Percentiles rank a stretch among this genome's conserved stretches.
Conservation (phyloP, 225 moss, liverwort and hornwort genomes). For the Sphagnum tenellum region DNA sequence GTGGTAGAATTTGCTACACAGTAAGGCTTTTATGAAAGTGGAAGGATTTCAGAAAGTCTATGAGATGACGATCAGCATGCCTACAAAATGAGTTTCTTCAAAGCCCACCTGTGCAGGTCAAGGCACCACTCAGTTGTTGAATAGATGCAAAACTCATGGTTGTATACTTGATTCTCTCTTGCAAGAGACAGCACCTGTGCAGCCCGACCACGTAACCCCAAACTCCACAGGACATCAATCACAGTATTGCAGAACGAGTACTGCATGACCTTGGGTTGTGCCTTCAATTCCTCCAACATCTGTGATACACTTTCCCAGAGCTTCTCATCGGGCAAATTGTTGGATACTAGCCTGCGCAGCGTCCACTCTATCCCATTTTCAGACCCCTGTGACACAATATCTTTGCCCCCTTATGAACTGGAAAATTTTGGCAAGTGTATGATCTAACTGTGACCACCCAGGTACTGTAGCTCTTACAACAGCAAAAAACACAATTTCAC, state of each 20-base stretch:
- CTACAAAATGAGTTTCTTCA: not conserved
- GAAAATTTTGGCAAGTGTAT: no score
- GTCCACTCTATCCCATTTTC: conserved; percentile 47
- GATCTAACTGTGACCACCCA: no score
- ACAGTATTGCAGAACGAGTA: conserved; percentile 76
- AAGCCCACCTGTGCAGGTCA: conserved; percentile 64
- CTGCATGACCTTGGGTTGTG: conserved; percentile 30
- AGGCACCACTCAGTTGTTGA: conserved; percentile 66
- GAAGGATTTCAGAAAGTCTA: no score
- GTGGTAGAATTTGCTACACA: not conserved
- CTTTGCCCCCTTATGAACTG: no score
- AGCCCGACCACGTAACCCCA: conserved; percentile 58
- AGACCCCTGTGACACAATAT: conserved; percentile 20
- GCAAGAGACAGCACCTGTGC: conserved; percentile 45
- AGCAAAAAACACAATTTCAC: no score
- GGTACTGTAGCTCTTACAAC: no score
- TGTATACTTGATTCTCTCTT: conserved; percentile 48
- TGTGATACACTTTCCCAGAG: conserved; percentile 29
- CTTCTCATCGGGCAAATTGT: conserved; percentile 9
- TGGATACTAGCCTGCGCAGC: conserved; percentile 41
- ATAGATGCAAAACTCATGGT: conserved; percentile 30
- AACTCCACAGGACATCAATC: conserved; percentile 66
- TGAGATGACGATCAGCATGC: no score
- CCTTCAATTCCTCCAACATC: conserved; percentile 28
- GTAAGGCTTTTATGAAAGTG: no score